Conservation (phyloP, 1,284 basidiomycete species). For the Sporisorium iseilematis-ciliati region DNA sequence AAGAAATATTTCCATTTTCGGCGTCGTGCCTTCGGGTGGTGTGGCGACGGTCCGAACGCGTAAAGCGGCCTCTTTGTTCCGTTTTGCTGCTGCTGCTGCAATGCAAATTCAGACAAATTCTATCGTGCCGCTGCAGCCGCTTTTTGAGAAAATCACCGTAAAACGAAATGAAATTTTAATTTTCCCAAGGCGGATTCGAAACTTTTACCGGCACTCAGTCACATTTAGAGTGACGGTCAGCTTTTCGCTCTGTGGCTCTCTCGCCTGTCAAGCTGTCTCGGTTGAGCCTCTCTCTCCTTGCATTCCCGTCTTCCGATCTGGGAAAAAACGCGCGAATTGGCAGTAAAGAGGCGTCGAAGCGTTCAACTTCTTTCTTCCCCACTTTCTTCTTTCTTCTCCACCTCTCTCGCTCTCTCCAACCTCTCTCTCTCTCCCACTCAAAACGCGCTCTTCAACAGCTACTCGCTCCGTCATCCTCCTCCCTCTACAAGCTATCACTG, state of each 20-base stretch:
- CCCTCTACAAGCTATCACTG: conserved; percentile 1
- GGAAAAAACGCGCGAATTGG: not conserved
- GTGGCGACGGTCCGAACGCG: conserved; percentile 6
- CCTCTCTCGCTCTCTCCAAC: not conserved
- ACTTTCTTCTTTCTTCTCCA: conserved; percentile 27
- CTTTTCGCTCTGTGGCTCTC: conserved; percentile 5
- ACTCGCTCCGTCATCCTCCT: not conserved
- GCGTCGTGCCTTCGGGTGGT: not conserved
- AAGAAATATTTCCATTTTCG: conserved; percentile 9
- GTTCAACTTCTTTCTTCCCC: conserved; percentile 16
- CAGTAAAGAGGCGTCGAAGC: not conserved
- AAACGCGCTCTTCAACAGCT: not conserved
- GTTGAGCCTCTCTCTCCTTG: conserved; percentile 11
- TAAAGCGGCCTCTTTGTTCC: not conserved
- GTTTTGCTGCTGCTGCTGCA: not conserved
- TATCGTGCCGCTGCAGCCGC: conserved; percentile 8
- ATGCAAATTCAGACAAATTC: conserved; percentile 30
- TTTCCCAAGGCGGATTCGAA: conserved; percentile 10
- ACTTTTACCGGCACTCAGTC: conserved; percentile 8
- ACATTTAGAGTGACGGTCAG: not conserved
- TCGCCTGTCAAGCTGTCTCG: not conserved
- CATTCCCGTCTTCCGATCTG: conserved; percentile 45
- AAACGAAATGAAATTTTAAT: conserved; percentile 17
- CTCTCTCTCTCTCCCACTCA: not conserved
- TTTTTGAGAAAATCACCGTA: not conserved